Base-by-base conservation (phyloP, 2,329 filamentous ascomycete species). In the Fusarium denticulatum region DNA sequence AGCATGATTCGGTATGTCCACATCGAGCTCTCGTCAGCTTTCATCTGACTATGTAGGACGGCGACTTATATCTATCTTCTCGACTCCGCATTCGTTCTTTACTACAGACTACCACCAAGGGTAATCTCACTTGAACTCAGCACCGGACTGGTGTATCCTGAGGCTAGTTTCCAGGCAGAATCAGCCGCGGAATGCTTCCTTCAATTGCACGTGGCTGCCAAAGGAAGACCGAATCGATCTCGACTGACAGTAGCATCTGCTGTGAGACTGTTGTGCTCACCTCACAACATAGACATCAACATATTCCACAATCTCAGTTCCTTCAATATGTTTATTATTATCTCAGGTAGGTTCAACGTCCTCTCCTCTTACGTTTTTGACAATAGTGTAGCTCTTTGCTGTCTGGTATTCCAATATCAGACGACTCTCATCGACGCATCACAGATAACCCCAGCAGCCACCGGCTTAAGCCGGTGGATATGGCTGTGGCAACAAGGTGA, bases 61-160 rank as follows among this genome's bases (percentile, higher is more conserved):
- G 40, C 30, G 5, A 58, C 55, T 4, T 58, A 58, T 5, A 58
- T 58, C 13, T 58, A 58, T 18, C 40, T 58, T 13, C 55, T 58
- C 8, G 55, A 58, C 55, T 46, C 55, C 3, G 55, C 40, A 5
- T 28, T 58, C 7, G 30, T 58, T 18, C 30, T 58, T 0, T 58
- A 13, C 18, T 58, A 13, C 1, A 58, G 30, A 11, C 40, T 58
- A 1, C 55, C 55, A 1, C 55, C 30, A 0, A 36, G 55, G 2
- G n/a, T 58, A 2, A 46, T 58, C 3, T 58, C 55, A 1, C 30
- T 58, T 7, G 55, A 58, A 2, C 30, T 58, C 14, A 58, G 30
- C 2, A 37, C 24, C 3, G 40, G 32, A 2, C 32, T 58, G 0
- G 30, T 58, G 0, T 37, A 13, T 18, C 40, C 55, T 10, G 55